Base-by-base conservation (phyloP, 371 early-diverging fungal species). In the Mucor lusitanicus region DNA sequence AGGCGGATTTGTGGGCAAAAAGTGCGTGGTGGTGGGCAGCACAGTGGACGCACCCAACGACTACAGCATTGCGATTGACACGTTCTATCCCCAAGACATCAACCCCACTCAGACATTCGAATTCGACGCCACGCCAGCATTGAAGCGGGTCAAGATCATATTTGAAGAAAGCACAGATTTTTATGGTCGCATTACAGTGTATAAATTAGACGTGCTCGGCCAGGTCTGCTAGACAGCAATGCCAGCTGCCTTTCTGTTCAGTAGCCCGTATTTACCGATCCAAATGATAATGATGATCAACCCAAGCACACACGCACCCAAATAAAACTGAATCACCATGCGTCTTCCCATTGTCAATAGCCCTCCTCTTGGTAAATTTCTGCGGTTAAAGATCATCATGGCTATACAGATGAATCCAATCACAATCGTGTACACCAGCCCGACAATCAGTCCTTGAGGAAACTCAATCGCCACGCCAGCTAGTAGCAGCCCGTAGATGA, bases 1-100 rank as follows among this genome's bases (percentile, higher is more conserved):
- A 68, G 97, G 97, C 23, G 97, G 97, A 0, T 97, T 97, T 71
- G 94, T 89, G 0, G 95, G 95, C 33, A 89, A 89, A 67, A 87
- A 83, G 25, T 87, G 90, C 55, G 67, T 76, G n/a, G 73, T 82
- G 35, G 85, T 79, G 2, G 82, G 76, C 15, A 80, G 75, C 39
- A 54, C 13, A 25, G 64, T 59, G 19, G 65, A 33, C 1, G 56
- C 71, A 9, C 83, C 83, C 27, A 75, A 68, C 67, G 78, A 79
- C 6, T 94, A 85, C 77, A 78, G 69, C 13, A 72, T 69, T 32
- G 63, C 83, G 25, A 73, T 74, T 12, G 61, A 69, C 55, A 68
- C 59, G 15, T 77, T 92, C 53, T 91, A 91, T 63, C 91, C 92
- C 0, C 85, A 88, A 15, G 94, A 95, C 71, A 83, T 79, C 64